Base-by-base conservation (phyloP, 1,284 basidiomycete species). In the Ganoderma lucidum region DNA sequence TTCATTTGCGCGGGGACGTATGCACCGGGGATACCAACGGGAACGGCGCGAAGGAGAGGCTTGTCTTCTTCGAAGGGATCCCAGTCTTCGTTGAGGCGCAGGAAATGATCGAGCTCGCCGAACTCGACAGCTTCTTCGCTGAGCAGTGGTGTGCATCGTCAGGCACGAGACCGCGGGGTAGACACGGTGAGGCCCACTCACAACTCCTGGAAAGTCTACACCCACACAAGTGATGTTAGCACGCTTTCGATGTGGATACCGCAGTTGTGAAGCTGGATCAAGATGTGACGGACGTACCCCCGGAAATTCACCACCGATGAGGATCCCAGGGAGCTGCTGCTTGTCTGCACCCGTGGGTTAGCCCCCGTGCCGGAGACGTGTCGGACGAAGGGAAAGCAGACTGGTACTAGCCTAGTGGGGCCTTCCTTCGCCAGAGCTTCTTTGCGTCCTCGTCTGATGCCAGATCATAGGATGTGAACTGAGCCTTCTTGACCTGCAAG, bases 41-140 rank as follows among this genome's bases (percentile, higher is more conserved):
- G 88, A 72, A 88, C 84, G 78, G 82, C 48, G 84, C 86, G 19
- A 81, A 81, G 39, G 84, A 85, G 51, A 79, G 82, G 74, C 85
- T 85, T 76, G 39, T 77, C 77, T 60, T 88, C 89, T 61, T 92
- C 90, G 63, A 86, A 80, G 4, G 82, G 81, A 30, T 74, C 71
- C n/a, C 80, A 82, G 70, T 90, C 82, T 73, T 95, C 93, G 17
- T 91, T 90, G 30, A 90, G 84, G n/a, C 90, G 87, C 41, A 95
- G 82, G 81, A 93, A 95, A 3, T 75, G 81, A 55, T 89, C 87
- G 30, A 95, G 86, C 73, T 93, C 91, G 70, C 83, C 86, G 75
- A 85, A 88, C 80, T 95, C 93, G 30, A 94, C 93, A 9, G 93
- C 92, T 75, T 93, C 91, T 82, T 95, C 93, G 74, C 92, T 94